Base-by-base conservation (phyloP, 306 rosid species). In the Ochetophila trinervis region DNA sequence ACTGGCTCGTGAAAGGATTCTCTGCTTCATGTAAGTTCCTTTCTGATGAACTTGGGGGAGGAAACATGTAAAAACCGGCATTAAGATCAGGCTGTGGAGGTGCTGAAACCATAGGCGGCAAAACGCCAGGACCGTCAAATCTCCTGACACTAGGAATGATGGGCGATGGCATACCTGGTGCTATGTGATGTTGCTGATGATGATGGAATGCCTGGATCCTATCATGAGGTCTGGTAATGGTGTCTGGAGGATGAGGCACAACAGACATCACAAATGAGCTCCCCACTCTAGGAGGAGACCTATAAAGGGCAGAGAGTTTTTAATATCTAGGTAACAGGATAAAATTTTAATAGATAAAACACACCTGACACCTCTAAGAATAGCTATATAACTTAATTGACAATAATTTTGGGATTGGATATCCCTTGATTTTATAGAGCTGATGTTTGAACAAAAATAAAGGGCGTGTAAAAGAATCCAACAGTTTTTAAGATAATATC, bases 211-310 rank as follows among this genome's bases (percentile, higher is more conserved):
- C 30, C 22, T 51, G 67, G 23, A 60, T 36, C 59, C 47, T 51
- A 37, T 69, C 74, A 3, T 51, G 74, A 56, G 67, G 3, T 37
- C 20, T 51, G 49, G 60, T 60, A 22, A 49, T 50, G 60, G 52
- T 1, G 8, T 47, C 60, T 20, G 59, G 52, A 35, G 19, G 51
- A 32, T 37, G 67, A 36, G 74, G 74, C 49, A 69, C 60, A 17
- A 32, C 34, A 17, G 73, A 48, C 3, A 57, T 19, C 14, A 59
- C 49, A 32, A 68, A 47, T 49, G 74, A 69, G 60, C 67, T 69
- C 40, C 64, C 74, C 35, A 34, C 74, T 51, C 66, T 60, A 16
- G 74, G 59, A 60, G 47, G 52, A 49, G 74, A 35, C 60, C 74
- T 69, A 37, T 15, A 50, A 21, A 69, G 50, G 50, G 16, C 55